Evolutionary conservation across 805 yeast genomes (phyloP), one percentile per base, ranked within the genome.

Genomic region (Brettanomyces nanus): DNA sequence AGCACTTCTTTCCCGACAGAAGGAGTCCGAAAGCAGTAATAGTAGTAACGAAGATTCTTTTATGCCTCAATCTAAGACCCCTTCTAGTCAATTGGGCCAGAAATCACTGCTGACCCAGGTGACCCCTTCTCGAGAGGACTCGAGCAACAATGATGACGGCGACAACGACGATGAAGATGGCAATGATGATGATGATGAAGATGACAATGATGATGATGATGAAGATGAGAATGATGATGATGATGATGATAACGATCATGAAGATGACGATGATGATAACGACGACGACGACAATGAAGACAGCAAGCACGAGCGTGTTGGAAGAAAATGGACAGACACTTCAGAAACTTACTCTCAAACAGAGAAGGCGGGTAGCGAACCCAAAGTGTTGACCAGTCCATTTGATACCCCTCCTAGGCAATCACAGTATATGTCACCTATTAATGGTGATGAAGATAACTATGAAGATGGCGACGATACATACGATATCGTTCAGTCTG

Each of bases 361-460:
- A 7, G 10, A 7, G 7, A 7, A 23, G 11, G 10, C 11, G 26
- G 10, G 10, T 7, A 11, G 11, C 10, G 26, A 11, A 9, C n/a
- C n/a, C n/a, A n/a, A n/a, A n/a, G 26, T 9, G 11, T 23, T 23
- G 11, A 28, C 19, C 15, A 41, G 46, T 4, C 49, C 49, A 10
- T 41, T 45, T 34, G 47, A 44, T 22, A 44, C 47, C 5, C 45
- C 47, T 18, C 43, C 45, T 4, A 18, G 39, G 33, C 19, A 29
- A 10, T 7, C 28, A 19, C 17, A 35, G 21, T 35, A 28, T 29
- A 6, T 20, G 19, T 20, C 35, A 15, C 23, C 38, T 10, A 19
- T 13, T 11, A 32, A 30, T 2, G 31, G 9, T 17, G 35, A 25
- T 6, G 36, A 21, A 19, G 34, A 26, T 14, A 32, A 27, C 7